Evolutionary conservation across 2,329 filamentous ascomycete genomes (phyloP).

Genomic region (Bipolaris gigantea): DNA sequence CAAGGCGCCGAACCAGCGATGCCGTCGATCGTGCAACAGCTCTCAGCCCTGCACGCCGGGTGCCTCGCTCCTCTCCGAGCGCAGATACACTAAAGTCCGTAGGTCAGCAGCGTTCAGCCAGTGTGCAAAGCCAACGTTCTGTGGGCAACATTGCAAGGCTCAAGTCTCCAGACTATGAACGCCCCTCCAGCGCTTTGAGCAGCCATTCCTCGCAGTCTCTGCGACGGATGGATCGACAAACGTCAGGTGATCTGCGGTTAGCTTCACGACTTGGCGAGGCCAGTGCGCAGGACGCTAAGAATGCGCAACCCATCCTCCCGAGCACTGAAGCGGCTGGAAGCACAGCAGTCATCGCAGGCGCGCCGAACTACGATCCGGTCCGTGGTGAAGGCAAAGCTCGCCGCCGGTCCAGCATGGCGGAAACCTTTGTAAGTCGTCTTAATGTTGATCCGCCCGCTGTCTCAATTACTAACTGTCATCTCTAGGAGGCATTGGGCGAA

Average conservation of each 20-base stretch:
- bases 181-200: conserved; percentile 65
- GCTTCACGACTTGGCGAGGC: conserved; percentile 63
- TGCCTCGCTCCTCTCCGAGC: conserved; percentile 41
- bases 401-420: conserved; percentile 78
- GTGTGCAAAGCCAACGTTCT: conserved; percentile 51
- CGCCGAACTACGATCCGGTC: conserved; percentile 69
- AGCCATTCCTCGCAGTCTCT: conserved; percentile 68
- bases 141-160: conserved; percentile 45
- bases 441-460: conserved; percentile 9
- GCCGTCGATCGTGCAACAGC: conserved; percentile 48
- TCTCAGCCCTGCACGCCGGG: conserved; percentile 39
- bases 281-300: conserved; percentile 43
- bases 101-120: conserved; percentile 43
- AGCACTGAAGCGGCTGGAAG: conserved; percentile 40
- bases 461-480: conserved; percentile 30
- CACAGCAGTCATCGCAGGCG: conserved; percentile 48
- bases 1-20: conserved; percentile 52
- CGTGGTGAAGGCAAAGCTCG: conserved; percentile 86
- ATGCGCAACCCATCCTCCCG: conserved; percentile 35
- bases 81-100: conserved; percentile 40
- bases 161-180: conserved; percentile 50
- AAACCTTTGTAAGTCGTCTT: conserved; percentile 80
- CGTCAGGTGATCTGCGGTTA: conserved; percentile 77
- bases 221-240: conserved; percentile 65
- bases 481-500: conserved; percentile 90